Percentiles rank a stretch among this genome's conserved stretches.
phyloP scores from a whole-genome alignment of 768 basidiomycete genomes.

The Megacollybia marginata region DNA sequence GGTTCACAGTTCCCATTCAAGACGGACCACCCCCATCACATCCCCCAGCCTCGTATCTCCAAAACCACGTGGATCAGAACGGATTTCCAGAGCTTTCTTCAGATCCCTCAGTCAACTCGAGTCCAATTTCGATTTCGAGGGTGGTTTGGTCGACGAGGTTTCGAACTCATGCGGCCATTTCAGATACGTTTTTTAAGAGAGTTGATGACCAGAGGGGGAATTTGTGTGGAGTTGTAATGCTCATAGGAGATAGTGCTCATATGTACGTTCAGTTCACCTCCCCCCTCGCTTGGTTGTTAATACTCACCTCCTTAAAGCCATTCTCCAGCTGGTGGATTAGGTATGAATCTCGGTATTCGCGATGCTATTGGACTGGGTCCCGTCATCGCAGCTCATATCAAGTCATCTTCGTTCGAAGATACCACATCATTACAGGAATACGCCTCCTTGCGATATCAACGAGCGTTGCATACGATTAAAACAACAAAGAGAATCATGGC shows the following conservation, averaged over 20 bases:
- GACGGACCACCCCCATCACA: conserved; percentile 27
- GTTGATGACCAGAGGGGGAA: conserved; percentile 9
- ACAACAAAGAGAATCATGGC: conserved; percentile 1
- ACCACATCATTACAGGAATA: background rate
- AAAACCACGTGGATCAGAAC: conserved; percentile 32
- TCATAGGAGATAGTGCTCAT: conserved; percentile 20
- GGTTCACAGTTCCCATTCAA: conserved; percentile 26
- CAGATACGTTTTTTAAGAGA: conserved; percentile 28
- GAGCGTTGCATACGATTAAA: conserved; percentile 3
- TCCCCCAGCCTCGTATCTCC: conserved; percentile 34
- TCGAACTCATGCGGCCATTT: conserved; percentile 36
- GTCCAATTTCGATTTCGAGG: conserved; percentile 24
- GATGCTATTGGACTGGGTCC: conserved; percentile 15
- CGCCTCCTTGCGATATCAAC: background rate
- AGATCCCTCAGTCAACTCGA: conserved; percentile 25
- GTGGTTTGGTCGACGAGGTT: conserved; percentile 41
- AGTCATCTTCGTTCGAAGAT: background rate
- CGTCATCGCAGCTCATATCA: conserved; percentile 11
- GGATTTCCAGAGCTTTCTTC: conserved; percentile 27
- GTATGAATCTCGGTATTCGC: conserved; percentile 21
- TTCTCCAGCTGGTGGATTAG: conserved; percentile 14
- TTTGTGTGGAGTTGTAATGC: conserved; percentile 8
- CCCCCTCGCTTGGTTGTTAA: background rate
- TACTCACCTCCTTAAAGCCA: background rate
- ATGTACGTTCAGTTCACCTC: conserved; percentile 17